Evolutionary conservation across 2,329 filamentous ascomycete genomes (phyloP).

Genomic region (Pseudocercospora fijiensis): DNA sequence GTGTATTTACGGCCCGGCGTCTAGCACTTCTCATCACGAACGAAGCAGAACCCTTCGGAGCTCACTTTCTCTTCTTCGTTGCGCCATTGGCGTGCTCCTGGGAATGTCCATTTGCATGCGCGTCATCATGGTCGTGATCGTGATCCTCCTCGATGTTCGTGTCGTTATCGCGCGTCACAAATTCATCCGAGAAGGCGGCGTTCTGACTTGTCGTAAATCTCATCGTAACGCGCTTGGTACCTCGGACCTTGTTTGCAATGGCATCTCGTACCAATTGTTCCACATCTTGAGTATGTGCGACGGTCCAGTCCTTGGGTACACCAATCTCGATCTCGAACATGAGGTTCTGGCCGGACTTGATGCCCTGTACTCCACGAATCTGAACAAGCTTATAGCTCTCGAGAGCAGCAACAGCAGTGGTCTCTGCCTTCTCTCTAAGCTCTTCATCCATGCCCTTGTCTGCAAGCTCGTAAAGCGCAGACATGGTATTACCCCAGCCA

Average conservation of each 20-base stretch:
- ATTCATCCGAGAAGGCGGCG: constrained; percentile 68
- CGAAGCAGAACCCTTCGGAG: neutral
- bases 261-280: constrained; percentile 72
- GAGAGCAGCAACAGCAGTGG: constrained; percentile 52
- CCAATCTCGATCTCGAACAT: constrained; percentile 85
- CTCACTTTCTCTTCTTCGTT: constrained; percentile 25
- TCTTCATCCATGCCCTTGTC: constrained; percentile 87
- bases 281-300: constrained; percentile 67
- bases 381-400: constrained; percentile 51
- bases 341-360: constrained; percentile 97
- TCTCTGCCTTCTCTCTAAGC: constrained; percentile 67
- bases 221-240: constrained; percentile 78
- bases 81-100: constrained; percentile 6
- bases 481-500: constrained; percentile 79
- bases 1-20: neutral
- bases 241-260: constrained; percentile 74
- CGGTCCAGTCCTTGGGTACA: constrained; percentile 72
- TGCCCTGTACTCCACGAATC: constrained; percentile 75
- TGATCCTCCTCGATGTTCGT: constrained; percentile 25
- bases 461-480: constrained; percentile 82
- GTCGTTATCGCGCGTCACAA: constrained; percentile 36
- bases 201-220: constrained; percentile 66
- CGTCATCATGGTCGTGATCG: constrained; percentile 27
- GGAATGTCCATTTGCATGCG: constrained; percentile 19
- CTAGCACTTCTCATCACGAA: neutral